Evolutionary conservation across 768 basidiomycete species (phyloP).

Genomic region (Phlebiopsis gigantea): DNA sequence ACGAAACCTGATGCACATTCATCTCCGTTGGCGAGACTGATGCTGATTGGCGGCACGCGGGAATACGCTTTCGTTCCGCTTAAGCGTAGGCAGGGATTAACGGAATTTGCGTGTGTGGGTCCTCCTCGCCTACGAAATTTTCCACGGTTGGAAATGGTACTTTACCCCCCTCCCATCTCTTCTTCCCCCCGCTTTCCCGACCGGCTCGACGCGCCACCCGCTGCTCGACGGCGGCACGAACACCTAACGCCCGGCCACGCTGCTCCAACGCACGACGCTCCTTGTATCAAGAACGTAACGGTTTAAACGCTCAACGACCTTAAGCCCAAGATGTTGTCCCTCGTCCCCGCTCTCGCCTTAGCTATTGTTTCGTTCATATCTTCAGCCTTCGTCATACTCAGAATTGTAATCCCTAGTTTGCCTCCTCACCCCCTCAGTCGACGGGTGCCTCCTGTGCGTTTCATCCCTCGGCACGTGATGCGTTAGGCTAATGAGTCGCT

Average conservation of each 20-base stretch:
- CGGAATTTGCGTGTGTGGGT: constrained; percentile 25
- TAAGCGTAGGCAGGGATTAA: too few species aligned
- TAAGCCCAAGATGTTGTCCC: constrained; percentile 52
- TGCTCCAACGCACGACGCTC: constrained; percentile 25
- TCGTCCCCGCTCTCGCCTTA: constrained; percentile 60
- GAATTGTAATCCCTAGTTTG: constrained; percentile 68
- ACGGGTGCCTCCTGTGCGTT: constrained; percentile 66
- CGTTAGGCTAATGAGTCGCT: constrained; percentile 15
- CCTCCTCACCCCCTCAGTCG: constrained; percentile 70
- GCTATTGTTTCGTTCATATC: constrained; percentile 67
- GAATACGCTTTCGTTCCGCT: too few species aligned
- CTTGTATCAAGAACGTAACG: constrained; percentile 18
- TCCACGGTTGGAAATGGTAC: constrained; percentile 24
- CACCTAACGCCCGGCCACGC: constrained; percentile 32
- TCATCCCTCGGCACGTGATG: not conserved
- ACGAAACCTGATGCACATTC: too few species aligned
- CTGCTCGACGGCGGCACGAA: constrained; percentile 32
- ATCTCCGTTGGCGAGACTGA: too few species aligned
- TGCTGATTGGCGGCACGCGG: too few species aligned
- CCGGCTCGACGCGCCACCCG: constrained; percentile 27
- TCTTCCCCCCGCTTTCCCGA: constrained; percentile 15
- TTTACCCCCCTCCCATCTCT: constrained; percentile 10
- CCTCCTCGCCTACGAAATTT: constrained; percentile 18
- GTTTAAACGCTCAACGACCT: constrained; percentile 22
- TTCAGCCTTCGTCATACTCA: constrained; percentile 72